Base-by-base conservation (phyloP, 345 rosid species). In the Lumnitzera racemosa region DNA sequence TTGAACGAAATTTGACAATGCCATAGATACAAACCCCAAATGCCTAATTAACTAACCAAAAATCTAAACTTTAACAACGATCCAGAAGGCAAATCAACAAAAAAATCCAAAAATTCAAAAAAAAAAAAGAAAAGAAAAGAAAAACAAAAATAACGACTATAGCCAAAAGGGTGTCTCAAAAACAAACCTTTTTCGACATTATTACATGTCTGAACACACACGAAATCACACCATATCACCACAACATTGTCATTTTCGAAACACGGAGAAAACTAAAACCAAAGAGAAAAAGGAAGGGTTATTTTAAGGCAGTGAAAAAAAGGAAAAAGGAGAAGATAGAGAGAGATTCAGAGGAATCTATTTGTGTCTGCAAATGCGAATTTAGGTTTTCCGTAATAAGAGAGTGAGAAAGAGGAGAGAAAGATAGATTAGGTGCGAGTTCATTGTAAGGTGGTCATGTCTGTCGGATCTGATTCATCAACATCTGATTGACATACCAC, bases 351-450 rank as follows among this genome's bases (percentile, higher is more conserved):
- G 52, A 51, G 65, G 63, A 64, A 62, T 49, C 50, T 63, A 64
- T 20, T 5, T 27, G 20, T 25, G 46, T 55, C 56, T 20, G 7
- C 29, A 61, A 29, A 55, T 61, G 57, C 47, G 56, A 47, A 14
- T 51, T 68, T 73, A 78, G 75, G 70, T 74, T 75, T 72, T 68
- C 68, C 43, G 54, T 46, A 0, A 55, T 29, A 57, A 67, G 57
- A 62, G 51, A 43, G 58, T 54, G 56, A 31, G 63, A 59, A 46
- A 36, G 43, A 43, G 68, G 49, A 24, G 62, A 57, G 67, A 50
- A 52, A 25, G 53, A 15, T 23, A 15, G 55, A 13, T 14, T 9
- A 2, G 55, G 55, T 3, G 55, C 16, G 10, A 23, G 57, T 46
- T 2, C 48, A 25, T 12, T 14, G 60, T 41, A 36, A 9, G 43